These are phyloP conservation scores for Trametes meyenii DNA, from an alignment of 768 basidiomycete species.

Conservation along the genomic window DNA sequence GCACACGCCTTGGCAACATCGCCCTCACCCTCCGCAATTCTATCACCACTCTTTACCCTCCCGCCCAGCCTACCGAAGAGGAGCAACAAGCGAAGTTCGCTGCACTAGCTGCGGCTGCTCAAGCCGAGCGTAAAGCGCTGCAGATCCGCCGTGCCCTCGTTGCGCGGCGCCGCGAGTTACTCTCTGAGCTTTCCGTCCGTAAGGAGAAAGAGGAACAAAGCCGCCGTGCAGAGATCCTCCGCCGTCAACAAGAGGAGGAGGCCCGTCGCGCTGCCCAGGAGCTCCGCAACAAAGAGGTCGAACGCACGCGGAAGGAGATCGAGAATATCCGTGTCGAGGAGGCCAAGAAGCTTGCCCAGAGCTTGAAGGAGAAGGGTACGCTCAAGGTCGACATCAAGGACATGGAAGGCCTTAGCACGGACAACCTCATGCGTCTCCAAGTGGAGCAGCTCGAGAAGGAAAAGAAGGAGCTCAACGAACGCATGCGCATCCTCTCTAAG, in stretches of 20 bases:
- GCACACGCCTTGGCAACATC: slow-evolving; percentile 76
- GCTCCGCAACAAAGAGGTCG: slow-evolving; percentile 61
- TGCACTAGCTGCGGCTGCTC: slow-evolving; percentile 62
- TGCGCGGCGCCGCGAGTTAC: slow-evolving; percentile 80
- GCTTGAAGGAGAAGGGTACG: slow-evolving; percentile 77
- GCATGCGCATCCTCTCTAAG: slow-evolving; percentile 81
- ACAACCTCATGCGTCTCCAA: slow-evolving; percentile 84
- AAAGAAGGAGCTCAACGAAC: slow-evolving; percentile 83
- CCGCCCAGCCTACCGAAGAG: slow-evolving; percentile 49
- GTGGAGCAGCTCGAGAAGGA: slow-evolving; percentile 97
- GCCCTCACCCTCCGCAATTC: slow-evolving; percentile 75
- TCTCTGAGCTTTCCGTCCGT: slow-evolving; percentile 80
- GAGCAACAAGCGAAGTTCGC: slow-evolving; percentile 61
- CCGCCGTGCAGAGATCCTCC: slow-evolving; percentile 66
- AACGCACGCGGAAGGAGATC: slow-evolving; percentile 69
- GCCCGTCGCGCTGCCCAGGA: slow-evolving; percentile 64
- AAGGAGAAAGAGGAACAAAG: slow-evolving; percentile 90
- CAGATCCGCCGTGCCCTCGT: slow-evolving; percentile 79
- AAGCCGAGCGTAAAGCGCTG: slow-evolving; percentile 77
- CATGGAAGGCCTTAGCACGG: slow-evolving; percentile 82
- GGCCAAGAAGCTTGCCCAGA: slow-evolving; percentile 86
- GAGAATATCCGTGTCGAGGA: slow-evolving; percentile 80
- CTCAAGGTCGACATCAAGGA: slow-evolving; percentile 77
- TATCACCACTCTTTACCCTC: slow-evolving; percentile 55
- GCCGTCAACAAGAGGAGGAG: slow-evolving; percentile 74